Percentiles rank a stretch among this genome's conserved stretches.
Evolutionary conservation across 495 filamentous ascomycete species (phyloP).

Genomic region (Xylaria venustula): DNA sequence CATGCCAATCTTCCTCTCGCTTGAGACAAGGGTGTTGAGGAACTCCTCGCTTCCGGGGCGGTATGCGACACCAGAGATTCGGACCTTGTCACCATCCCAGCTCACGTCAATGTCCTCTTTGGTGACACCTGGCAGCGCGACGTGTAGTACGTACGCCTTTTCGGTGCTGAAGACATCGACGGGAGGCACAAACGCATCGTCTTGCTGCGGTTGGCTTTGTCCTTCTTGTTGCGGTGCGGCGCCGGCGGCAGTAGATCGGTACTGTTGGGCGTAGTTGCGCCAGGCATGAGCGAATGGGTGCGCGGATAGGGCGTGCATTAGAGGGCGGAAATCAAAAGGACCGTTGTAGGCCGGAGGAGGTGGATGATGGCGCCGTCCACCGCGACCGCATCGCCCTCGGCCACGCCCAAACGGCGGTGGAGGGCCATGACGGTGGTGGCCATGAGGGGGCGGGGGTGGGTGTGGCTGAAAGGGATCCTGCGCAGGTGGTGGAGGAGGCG

Average conservation of each 20-base stretch:
- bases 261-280: constrained; percentile 37
- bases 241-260: constrained; percentile 18
- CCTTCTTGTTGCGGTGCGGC: not conserved
- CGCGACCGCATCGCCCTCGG: constrained; percentile 20
- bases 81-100: constrained; percentile 69
- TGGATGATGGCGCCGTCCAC: constrained; percentile 11
- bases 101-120: constrained; percentile 75
- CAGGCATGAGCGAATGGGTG: constrained; percentile 44
- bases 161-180: constrained; percentile 72
- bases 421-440: constrained; percentile 13
- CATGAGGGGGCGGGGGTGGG: not conserved
- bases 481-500: constrained; percentile 13
- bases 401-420: constrained; percentile 21
- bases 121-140: constrained; percentile 72
- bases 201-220: constrained; percentile 29
- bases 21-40: constrained; percentile 57
- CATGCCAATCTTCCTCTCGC: constrained; percentile 67
- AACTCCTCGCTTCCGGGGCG: constrained; percentile 70
- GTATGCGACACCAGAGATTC: constrained; percentile 68
- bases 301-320: constrained; percentile 36
- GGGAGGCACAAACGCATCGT: constrained; percentile 59
- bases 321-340: constrained; percentile 40
- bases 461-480: constrained; percentile 12
- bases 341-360: constrained; percentile 17
- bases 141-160: constrained; percentile 62